Evolutionary conservation across 305 asterid species (phyloP), one percentile per base, ranked within the genome.

Genomic region (Rubia balearica): DNA sequence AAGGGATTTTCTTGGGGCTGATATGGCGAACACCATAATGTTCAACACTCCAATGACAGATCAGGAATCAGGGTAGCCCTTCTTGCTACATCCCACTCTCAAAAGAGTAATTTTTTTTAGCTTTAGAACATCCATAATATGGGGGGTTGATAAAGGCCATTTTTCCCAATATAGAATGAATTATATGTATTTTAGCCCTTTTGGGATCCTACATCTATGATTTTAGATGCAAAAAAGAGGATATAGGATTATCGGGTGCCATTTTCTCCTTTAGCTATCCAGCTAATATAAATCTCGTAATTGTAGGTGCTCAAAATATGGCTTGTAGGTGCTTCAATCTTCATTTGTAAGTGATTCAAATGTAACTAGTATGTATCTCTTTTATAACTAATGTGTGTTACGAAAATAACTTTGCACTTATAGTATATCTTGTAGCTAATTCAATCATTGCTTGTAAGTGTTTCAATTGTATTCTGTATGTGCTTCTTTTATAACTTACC

Each of bases 61-160:
- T 90, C 98, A 2, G 96, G 97, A 62, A 87, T 90, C 13, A 96
- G 98, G 3, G 97, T 97, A 7, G 91, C 96, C 9, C 90, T 90
- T 19, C 85, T 92, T 17, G 97, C 98, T 9, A 93, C 97, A 17
- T 86, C 96, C 5, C 85, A 91, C 75, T 86, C 98, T 61, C 24
- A n/a, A 45, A 57, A 45, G 16, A 48, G 21, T 24, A 16, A 17
- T 11, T 17, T 41, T 10, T 19, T 43, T 3, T 14, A 21, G 64
- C 38, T 21, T 59, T 59, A 69, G 57, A 16, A 13, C 30, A 51
- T 68, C 55, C 14, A 13, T 51, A 45, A 10, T 48, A 5, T 49
- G 16, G 21, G 56, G 56, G 21, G 21, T 75, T 2, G 5, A 45
- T 12, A 6, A 14, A 11, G 24, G 70, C 67, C 64, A 21, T 12